Evolutionary conservation across 78 protist genomes (phyloP), one percentile per base, ranked within the genome.

Genomic region (Dictyostelium purpureum): DNA sequence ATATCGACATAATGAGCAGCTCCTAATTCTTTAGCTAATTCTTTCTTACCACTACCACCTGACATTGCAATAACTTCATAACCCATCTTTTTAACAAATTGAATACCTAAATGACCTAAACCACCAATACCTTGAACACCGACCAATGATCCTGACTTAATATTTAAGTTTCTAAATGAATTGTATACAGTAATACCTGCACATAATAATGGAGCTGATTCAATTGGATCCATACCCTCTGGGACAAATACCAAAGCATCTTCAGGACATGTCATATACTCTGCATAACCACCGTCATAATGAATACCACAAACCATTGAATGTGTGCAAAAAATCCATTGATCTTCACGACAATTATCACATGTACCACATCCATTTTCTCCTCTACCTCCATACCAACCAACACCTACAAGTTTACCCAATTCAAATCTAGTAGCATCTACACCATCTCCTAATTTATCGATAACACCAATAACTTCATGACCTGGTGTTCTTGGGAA

Each of bases 161-260:
- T 61, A 47, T 67, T 24, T 26, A 14, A 42, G 31, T 70, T 63
- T 51, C 79, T 37, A 38, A 95, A 28, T 42, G 95, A 31, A 35
- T 82, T 61, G 95, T 21, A 95, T 2, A 79, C 89, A 2, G 97
- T 95, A 4, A 90, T 54, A 40, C 97, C 97, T 1, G 94, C 97
- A 40, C 97, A 95, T 9, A 85, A 37, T 14, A 95, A 37, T 47
- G 96, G 96, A 4, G 93, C 93, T 1, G 94, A 88, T 19, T 87
- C 35, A 18, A 26, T 24, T 10, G 51, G 52, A 47, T 43, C 40
- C 38, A 88, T 24, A 6, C 24, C 33, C 2, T 94, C 80, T 49
- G 97, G 97, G 16, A 95, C 51, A 10, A 6, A 6, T 9, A 40
- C 73, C 1, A 69, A 10, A 11, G 67, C 52, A 49, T 85, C 87